phyloP scores from a whole-genome alignment of 768 basidiomycete species.

The Auricularia auricula-judae region DNA sequence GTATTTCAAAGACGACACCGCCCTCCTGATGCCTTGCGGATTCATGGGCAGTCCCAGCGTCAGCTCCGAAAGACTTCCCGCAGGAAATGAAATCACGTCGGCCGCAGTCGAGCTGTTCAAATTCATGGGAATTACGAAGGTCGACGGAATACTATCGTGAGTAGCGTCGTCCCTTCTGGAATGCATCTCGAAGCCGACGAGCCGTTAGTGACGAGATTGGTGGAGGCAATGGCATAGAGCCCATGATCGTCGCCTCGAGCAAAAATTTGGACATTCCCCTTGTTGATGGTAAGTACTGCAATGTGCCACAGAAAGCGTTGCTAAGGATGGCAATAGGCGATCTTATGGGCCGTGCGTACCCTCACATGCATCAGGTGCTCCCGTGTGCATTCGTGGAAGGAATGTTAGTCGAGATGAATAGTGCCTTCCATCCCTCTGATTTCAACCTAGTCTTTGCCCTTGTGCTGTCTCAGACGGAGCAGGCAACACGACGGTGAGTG shows the following conservation, averaged over 20 bases:
- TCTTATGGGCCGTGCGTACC: constrained; percentile 32
- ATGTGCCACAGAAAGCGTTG: background rate
- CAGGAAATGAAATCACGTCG: constrained; percentile 8
- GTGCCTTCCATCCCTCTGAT: background rate
- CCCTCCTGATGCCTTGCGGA: constrained; percentile 10
- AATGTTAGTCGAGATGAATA: constrained; percentile 5
- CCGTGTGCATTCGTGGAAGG: constrained; percentile 11
- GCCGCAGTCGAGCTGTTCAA: constrained; percentile 12
- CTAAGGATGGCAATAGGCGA: constrained; percentile 13
- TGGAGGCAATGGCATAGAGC: constrained; percentile 28
- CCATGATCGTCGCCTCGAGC: constrained; percentile 13
- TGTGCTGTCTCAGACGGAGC: constrained; percentile 26
- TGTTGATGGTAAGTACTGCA: background rate
- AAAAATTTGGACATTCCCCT: constrained; percentile 7
- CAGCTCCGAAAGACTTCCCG: constrained; percentile 17
- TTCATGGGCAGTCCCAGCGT: constrained; percentile 34
- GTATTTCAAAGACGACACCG: constrained; percentile 21
- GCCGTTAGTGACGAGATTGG: constrained; percentile 25
- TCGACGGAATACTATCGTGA: constrained; percentile 14
- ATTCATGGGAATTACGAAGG: constrained; percentile 13
- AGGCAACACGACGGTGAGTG: constrained; percentile 23
- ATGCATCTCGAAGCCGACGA: background rate
- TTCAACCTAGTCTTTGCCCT: constrained; percentile 18
- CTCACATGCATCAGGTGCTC: constrained; percentile 13
- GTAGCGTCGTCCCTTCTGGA: constrained; percentile 8